Conservation (phyloP, 495 filamentous ascomycete species). For the Xylaria intraflava region DNA sequence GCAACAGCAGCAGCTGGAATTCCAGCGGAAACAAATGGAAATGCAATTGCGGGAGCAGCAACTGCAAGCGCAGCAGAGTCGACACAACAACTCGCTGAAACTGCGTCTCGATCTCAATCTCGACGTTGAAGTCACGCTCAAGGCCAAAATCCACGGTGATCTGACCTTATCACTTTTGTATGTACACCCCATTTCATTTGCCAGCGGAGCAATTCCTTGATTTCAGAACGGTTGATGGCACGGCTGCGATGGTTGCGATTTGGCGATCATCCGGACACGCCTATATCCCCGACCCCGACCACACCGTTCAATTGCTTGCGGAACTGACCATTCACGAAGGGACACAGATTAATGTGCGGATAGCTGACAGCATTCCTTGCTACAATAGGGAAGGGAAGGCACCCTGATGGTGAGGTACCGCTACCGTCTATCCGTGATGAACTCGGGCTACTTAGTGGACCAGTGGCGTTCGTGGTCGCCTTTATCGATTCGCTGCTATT, state of each 20-base stretch:
- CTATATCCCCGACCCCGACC: neutral
- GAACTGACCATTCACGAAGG: neutral
- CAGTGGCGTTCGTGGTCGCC: neutral
- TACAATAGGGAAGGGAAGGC: neutral
- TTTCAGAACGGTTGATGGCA: neutral
- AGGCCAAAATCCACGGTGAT: conserved; percentile 91
- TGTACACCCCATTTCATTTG: conserved; percentile 29
- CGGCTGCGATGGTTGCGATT: neutral
- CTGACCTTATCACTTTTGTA: conserved; percentile 78
- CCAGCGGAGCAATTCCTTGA: neutral
- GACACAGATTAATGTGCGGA: neutral
- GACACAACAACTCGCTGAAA: conserved; percentile 57
- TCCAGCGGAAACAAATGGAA: conserved; percentile 41
- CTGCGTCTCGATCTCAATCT: conserved; percentile 78
- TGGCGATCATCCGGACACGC: conserved; percentile 35
- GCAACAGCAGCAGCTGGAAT: conserved; percentile 19
- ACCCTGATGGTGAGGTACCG: neutral
- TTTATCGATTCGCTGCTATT: neutral
- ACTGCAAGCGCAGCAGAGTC: conserved; percentile 23
- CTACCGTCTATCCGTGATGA: neutral
- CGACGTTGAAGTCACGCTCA: conserved; percentile 83
- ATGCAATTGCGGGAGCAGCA: conserved; percentile 27
- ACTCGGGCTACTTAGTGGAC: neutral
- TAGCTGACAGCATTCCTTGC: neutral
- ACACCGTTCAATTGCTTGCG: neutral